Evolutionary conservation across 768 basidiomycete genomes (phyloP).

Genomic region (Naganishia vaughanmartiniae): DNA sequence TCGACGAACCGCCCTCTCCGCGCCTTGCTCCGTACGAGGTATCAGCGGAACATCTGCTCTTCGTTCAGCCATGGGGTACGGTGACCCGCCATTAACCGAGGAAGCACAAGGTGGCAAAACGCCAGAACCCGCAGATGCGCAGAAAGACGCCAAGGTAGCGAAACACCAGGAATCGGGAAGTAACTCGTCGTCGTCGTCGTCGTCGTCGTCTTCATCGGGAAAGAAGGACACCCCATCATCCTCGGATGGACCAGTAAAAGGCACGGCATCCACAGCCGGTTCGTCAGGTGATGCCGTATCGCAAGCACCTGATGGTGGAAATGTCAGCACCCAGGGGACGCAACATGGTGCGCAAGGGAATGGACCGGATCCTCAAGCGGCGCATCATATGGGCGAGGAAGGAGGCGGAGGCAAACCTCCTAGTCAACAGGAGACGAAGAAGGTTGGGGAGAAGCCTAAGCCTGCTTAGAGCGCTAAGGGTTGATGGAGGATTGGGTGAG

Average conservation of each 20-base stretch:
- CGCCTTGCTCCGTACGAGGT: background rate
- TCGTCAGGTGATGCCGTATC: slow-evolving; percentile 16
- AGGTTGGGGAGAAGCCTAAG: slow-evolving; percentile 20
- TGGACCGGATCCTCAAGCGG: slow-evolving; percentile 19
- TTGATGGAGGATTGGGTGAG: background rate
- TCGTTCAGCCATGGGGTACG: background rate
- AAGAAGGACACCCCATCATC: background rate
- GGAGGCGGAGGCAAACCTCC: slow-evolving; percentile 8
- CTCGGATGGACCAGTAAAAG: background rate
- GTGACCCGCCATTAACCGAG: background rate
- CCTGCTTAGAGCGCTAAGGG: background rate
- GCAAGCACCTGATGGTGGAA: background rate
- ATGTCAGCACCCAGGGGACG: slow-evolving; percentile 7
- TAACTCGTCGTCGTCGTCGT: background rate
- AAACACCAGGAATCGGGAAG: background rate
- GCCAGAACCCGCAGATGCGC: background rate
- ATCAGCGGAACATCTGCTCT: background rate
- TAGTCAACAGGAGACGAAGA: slow-evolving; percentile 20
- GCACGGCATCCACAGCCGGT: background rate
- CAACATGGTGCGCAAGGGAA: slow-evolving; percentile 20
- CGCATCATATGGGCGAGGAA: slow-evolving; percentile 4
- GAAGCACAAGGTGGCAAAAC: background rate
- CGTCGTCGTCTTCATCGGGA: background rate
- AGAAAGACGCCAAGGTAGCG: background rate
- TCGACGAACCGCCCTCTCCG: background rate